phyloP scores from a whole-genome alignment of 306 rosid species.

The Cucurbita pepo region DNA sequence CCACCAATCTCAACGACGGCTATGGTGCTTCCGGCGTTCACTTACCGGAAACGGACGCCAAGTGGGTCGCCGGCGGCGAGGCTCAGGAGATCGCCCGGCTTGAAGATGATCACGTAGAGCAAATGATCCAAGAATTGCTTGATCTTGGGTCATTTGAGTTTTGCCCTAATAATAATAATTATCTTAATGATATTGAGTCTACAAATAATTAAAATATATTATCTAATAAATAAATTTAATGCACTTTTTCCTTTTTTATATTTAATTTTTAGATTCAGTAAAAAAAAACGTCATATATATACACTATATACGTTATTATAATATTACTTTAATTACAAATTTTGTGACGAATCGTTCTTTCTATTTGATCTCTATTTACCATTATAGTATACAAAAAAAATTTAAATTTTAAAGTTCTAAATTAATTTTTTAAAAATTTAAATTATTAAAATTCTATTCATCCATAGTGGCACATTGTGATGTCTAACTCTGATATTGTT shows the following conservation, averaged over 20 bases:
- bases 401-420: no score
- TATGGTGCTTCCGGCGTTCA: no score
- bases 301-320: not conserved
- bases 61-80: not conserved
- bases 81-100: not conserved
- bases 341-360: no score
- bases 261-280: not conserved
- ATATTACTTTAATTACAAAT: not conserved
- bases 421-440: no score
- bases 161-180: not conserved
- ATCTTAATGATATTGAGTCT: not conserved
- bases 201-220: not conserved
- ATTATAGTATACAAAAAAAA: no score
- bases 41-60: not conserved
- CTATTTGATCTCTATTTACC: no score
- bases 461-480: no score
- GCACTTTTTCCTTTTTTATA: not conserved
- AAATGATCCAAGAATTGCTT: constrained; percentile 9
- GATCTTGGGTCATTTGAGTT: constrained; percentile 7
- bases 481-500: no score
- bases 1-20: not conserved
- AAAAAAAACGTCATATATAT: not conserved
- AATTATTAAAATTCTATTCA: no score
- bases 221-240: not conserved
- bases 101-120: constrained; percentile 9